Conservation (phyloP, 176 grass and related monocot species). For the Carex pumila region DNA sequence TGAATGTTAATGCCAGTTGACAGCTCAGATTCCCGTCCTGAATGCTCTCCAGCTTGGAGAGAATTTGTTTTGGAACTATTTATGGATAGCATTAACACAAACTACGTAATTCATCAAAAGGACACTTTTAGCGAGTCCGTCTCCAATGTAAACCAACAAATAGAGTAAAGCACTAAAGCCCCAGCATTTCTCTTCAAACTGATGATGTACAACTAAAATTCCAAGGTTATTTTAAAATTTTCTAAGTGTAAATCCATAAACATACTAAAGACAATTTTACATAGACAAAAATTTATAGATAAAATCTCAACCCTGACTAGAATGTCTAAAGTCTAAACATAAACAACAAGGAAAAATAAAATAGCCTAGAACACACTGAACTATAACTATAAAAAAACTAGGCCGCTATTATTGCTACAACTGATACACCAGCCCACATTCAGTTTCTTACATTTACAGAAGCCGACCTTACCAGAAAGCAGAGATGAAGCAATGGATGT, state of each 20-base stretch:
- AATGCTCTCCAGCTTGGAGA: not conserved
- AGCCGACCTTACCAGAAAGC: not conserved
- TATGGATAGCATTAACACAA: too few relatives aligned
- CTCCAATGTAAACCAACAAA: too few relatives aligned
- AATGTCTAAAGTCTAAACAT: not conserved
- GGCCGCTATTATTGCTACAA: not conserved
- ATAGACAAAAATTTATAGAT: not conserved
- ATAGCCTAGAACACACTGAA: constrained; percentile 16
- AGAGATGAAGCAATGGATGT: not conserved
- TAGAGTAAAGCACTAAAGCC: not conserved
- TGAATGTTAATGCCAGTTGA: not conserved
- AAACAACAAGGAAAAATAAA: not conserved
- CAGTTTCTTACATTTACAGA: constrained; percentile 2
- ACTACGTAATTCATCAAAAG: too few relatives aligned
- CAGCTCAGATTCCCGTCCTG: not conserved
- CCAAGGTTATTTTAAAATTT: not conserved
- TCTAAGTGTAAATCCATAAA: not conserved
- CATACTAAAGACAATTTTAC: not conserved
- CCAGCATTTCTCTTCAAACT: not conserved
- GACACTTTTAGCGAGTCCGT: too few relatives aligned
- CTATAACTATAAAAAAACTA: not conserved
- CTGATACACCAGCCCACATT: not conserved
- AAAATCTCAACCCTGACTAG: not conserved
- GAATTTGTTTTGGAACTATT: not conserved
- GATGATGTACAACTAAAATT: not conserved